Percentiles rank a stretch among this genome's conserved stretches.
phyloP scores from a whole-genome alignment of 176 grass and related monocot species.

The Carex scoparia region DNA sequence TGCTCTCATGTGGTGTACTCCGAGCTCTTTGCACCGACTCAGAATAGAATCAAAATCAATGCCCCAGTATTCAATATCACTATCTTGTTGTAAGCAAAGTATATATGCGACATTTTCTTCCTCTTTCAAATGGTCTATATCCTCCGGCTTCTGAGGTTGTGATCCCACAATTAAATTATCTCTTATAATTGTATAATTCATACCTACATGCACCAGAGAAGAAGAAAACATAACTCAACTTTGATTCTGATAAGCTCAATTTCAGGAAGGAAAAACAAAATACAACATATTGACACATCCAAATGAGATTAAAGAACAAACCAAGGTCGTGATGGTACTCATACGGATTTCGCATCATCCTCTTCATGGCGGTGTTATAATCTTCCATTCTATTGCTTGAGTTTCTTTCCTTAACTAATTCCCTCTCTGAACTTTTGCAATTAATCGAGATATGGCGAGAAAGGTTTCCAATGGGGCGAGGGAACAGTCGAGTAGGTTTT shows the following conservation, averaged over 20 bases:
- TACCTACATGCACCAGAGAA: constrained; percentile 39
- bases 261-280: neutral
- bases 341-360: constrained; percentile 81
- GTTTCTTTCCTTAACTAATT: constrained; percentile 18
- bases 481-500: neutral
- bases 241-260: neutral
- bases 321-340: constrained; percentile 83
- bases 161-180: constrained; percentile 85
- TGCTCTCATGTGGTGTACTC: constrained; percentile 63
- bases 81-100: constrained; percentile 87
- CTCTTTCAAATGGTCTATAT: constrained; percentile 77
- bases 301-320: neutral
- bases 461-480: neutral
- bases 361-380: constrained; percentile 80
- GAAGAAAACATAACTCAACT: neutral
- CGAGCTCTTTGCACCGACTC: constrained; percentile 60
- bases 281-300: neutral
- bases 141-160: constrained; percentile 82
- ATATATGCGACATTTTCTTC: constrained; percentile 68
- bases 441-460: neutral
- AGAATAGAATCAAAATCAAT: constrained; percentile 69
- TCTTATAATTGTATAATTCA: constrained; percentile 81
- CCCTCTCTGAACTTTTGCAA: constrained; percentile 22
- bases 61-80: constrained; percentile 83
- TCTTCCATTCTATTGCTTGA: constrained; percentile 44